Base-by-base conservation (phyloP, 2,329 filamentous ascomycete genomes). In the Didymella segeticola region DNA sequence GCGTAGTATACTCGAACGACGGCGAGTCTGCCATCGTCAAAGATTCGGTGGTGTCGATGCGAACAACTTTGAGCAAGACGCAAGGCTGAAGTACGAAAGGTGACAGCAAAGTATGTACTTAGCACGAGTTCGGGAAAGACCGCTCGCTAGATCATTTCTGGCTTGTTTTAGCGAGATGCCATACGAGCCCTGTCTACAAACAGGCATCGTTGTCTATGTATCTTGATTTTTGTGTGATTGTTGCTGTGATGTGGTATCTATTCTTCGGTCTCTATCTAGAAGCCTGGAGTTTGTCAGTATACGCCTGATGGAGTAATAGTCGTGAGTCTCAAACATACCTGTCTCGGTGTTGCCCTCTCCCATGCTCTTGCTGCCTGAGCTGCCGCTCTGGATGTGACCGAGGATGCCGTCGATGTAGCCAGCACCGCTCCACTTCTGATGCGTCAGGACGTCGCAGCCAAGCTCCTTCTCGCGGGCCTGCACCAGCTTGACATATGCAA, bases 401-500 rank as follows among this genome's bases (percentile, higher is more conserved):
- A 97, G 73, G 39, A 97, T 93, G 2, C 93, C 92, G 73, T 97
- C 93, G 63, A 97, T 89, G 72, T 96, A 89, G 2, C 78, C 77
- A 0, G 87, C 86, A 25, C 87, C 87, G 61, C 86, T 88, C 89
- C 89, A 92, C 73, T 95, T 96, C 80, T 97, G 93, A 74, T 97
- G 93, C 31, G 91, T 96, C 60, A 96, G 79, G n/a, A 96, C 93
- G 67, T 97, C 93, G 53, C 91, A 92, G 12, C 89, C 90, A 1
- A 93, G 78, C 61, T 96, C 93, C 82, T 96, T 96, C 78, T 99
- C 95, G 31, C 88, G 83, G 46, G 86, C 82, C 77, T 99, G 95
- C 31, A 99, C 88, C 0, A 97, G 79, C 54, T 96, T 90, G n/a
- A 98, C 95, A 70, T 99, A 99, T 1, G 95, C 93, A 68, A 95